Percentiles rank a stretch among this genome's conserved stretches.
Conservation (phyloP, 2,329 filamentous ascomycete genomes). For the Trichoderma simmonsii region DNA sequence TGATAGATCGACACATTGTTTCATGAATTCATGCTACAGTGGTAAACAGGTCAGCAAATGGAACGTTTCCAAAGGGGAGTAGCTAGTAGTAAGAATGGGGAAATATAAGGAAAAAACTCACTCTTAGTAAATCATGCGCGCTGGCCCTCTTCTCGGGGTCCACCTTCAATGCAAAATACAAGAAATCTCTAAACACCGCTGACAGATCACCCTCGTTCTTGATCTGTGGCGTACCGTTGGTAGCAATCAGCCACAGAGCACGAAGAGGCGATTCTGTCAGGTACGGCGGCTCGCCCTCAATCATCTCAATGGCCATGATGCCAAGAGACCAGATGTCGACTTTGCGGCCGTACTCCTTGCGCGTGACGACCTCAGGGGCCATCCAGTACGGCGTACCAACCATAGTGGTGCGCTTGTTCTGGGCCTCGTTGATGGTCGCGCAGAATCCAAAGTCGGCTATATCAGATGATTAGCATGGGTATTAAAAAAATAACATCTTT, state of each 20-base stretch:
- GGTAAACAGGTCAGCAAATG: conserved; percentile 22
- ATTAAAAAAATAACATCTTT: no score
- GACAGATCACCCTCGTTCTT: conserved; percentile 87
- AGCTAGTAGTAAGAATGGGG: neutral
- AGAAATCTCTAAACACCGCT: conserved; percentile 81
- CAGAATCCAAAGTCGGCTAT: conserved; percentile 97
- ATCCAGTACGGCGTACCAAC: conserved; percentile 99
- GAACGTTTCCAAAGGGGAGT: conserved; percentile 24
- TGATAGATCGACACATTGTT: conserved; percentile 66
- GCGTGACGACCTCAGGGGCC: conserved; percentile 95
- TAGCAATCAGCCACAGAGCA: conserved; percentile 93
- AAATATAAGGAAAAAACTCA: conserved; percentile 48
- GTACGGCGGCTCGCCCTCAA: conserved; percentile 96
- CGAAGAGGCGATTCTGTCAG: conserved; percentile 91
- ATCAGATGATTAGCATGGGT: conserved; percentile 24
- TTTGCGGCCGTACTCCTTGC: conserved; percentile 97
- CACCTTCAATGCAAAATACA: conserved; percentile 90
- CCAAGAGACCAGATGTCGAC: conserved; percentile 98
- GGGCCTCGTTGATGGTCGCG: conserved; percentile 94
- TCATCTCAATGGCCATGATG: conserved; percentile 99
- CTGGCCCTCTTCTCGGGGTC: conserved; percentile 96
- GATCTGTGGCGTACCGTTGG: conserved; percentile 90
- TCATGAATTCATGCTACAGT: conserved; percentile 74
- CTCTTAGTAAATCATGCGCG: conserved; percentile 87
- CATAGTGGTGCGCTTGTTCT: conserved; percentile 98